A percentile compares a stretch with the other conserved stretches of the same genome.
phyloP scores from a whole-genome alignment of 495 filamentous ascomycete species.

The Lasiosphaeria miniovina region DNA sequence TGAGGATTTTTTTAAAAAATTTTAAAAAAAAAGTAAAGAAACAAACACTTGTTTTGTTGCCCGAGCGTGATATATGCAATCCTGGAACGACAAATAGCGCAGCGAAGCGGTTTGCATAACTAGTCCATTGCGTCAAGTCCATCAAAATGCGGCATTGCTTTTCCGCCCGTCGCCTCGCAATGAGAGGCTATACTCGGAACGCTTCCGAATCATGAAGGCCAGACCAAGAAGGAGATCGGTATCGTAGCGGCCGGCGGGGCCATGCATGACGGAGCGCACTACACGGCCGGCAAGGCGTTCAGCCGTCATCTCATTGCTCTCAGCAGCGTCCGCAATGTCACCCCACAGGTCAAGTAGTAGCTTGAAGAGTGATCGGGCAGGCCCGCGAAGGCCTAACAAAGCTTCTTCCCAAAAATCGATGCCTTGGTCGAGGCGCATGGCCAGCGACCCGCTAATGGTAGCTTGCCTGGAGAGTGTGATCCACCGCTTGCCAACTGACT shows the following conservation, averaged over 20 bases:
- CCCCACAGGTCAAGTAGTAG: slow-evolving; percentile 45
- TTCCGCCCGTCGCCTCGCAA: slow-evolving; percentile 29
- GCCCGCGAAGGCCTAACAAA: slow-evolving; percentile 37
- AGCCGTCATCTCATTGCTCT: slow-evolving; percentile 44
- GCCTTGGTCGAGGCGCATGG: slow-evolving; percentile 37
- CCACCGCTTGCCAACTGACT: slow-evolving; percentile 39
- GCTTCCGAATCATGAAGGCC: slow-evolving; percentile 45
- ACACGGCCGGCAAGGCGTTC: slow-evolving; percentile 40
- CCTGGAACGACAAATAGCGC: too few relatives aligned
- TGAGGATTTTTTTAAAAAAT: too few relatives aligned
- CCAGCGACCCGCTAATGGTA: slow-evolving; percentile 29
- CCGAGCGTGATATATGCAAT: too few relatives aligned
- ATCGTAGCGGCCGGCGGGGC: slow-evolving; percentile 27
- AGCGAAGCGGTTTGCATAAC: too few relatives aligned
- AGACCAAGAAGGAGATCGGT: slow-evolving; percentile 42
- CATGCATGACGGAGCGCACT: slow-evolving; percentile 41
- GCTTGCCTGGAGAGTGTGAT: slow-evolving; percentile 38
- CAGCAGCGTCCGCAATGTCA: slow-evolving; percentile 33
- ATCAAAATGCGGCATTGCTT: slow-evolving; percentile 34
- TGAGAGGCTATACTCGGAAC: slow-evolving; percentile 36
- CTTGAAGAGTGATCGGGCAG: slow-evolving; percentile 39
- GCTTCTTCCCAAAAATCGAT: slow-evolving; percentile 51
- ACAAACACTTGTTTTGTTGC: too few relatives aligned
- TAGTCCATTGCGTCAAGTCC: background rate
- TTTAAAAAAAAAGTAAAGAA: too few relatives aligned